Evolutionary conservation across 768 basidiomycete species (phyloP).

Genomic region (Boletales sp.): DNA sequence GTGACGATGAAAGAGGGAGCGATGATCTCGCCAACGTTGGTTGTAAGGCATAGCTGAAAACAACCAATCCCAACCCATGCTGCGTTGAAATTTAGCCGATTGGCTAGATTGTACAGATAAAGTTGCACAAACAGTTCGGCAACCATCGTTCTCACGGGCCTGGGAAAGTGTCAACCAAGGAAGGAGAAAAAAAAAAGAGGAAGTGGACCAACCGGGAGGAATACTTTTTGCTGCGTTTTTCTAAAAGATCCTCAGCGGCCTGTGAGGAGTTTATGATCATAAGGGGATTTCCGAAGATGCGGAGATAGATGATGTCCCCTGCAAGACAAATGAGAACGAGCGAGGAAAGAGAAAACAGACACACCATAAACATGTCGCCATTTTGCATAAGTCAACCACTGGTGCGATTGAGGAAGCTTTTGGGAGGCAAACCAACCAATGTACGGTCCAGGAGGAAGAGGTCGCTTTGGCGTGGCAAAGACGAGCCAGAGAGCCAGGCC

Average conservation of each 20-base stretch:
- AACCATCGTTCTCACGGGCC: conserved; percentile 41
- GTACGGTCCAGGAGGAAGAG: conserved; percentile 42
- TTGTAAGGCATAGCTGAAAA: conserved; percentile 42
- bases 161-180: neutral
- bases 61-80: conserved; percentile 48
- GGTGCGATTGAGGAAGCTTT: conserved; percentile 34
- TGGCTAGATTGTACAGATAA: neutral
- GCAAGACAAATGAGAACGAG: neutral
- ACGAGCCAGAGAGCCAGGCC: neutral
- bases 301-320: conserved; percentile 48
- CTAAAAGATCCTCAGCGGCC: conserved; percentile 42
- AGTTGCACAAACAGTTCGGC: conserved; percentile 37
- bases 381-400: conserved; percentile 44
- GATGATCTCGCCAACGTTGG: conserved; percentile 34
- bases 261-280: conserved; percentile 43
- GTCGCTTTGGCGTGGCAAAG: conserved; percentile 3
- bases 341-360: neutral
- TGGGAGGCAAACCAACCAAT: conserved; percentile 34
- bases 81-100: conserved; percentile 10
- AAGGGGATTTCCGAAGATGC: conserved; percentile 43
- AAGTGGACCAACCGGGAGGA: conserved; percentile 31
- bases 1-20: conserved; percentile 37
- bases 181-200: neutral
- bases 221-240: conserved; percentile 43
- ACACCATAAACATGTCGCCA: conserved; percentile 45